These are phyloP conservation scores for Phyllosticta citribraziliensis DNA, from an alignment of 2,329 filamentous ascomycete species.

Conservation along the genomic window DNA sequence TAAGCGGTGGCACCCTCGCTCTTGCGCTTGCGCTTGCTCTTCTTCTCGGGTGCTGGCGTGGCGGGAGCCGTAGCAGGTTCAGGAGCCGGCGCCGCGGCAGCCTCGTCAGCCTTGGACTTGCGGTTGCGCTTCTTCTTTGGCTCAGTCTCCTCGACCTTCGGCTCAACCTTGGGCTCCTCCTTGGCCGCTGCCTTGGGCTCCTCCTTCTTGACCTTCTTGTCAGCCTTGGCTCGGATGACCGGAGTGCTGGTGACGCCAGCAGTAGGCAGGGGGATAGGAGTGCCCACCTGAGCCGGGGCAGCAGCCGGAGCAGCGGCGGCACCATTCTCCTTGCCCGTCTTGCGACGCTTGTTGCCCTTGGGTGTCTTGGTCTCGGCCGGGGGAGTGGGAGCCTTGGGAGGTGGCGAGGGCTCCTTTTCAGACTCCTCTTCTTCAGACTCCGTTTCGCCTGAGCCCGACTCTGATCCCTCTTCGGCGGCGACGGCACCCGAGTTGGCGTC, in stretches of 20 bases:
- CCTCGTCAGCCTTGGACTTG: slow-evolving; percentile 9
- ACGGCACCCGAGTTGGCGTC: not conserved
- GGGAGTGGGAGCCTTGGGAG: slow-evolving; percentile 9
- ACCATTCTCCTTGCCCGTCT: slow-evolving; percentile 9
- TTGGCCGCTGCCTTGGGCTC: not conserved
- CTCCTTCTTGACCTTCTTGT: slow-evolving; percentile 3
- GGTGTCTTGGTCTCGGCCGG: slow-evolving; percentile 6
- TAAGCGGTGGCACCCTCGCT: slow-evolving; percentile 1
- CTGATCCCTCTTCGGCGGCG: not conserved
- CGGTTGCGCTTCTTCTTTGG: slow-evolving; percentile 9
- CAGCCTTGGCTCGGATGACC: not conserved
- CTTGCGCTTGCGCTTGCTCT: slow-evolving; percentile 11
- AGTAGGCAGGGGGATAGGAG: slow-evolving; percentile 6
- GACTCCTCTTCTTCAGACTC: not conserved
- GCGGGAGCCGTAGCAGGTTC: not conserved
- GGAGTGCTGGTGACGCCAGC: not conserved
- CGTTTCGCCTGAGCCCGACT: not conserved
- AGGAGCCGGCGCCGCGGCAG: not conserved
- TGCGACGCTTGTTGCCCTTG: slow-evolving; percentile 11
- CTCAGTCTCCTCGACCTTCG: not conserved
- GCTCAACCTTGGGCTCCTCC: not conserved
- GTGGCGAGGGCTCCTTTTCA: slow-evolving; percentile 4
- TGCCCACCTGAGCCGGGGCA: slow-evolving; percentile 1
- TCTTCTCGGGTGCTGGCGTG: slow-evolving; percentile 8
- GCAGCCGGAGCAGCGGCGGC: not conserved